Evolutionary conservation across 2,329 filamentous ascomycete species (phyloP).

Genomic region (Hortaea werneckii): DNA sequence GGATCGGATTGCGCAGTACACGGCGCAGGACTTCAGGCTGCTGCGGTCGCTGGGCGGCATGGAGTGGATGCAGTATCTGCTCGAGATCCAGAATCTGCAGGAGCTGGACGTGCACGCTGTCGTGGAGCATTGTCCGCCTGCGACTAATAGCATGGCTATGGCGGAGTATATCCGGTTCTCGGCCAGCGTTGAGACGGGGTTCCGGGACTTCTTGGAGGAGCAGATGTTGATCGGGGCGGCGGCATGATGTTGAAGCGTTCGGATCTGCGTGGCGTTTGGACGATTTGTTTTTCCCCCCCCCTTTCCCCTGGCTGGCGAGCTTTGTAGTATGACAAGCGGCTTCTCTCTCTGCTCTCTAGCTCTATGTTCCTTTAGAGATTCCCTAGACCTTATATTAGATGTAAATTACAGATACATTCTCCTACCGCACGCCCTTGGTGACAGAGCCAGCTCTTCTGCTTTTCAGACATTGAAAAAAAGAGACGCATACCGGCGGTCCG

Average conservation of each 20-base stretch:
- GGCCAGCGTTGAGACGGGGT: slow-evolving; percentile 46
- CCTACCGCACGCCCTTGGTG: too few species aligned
- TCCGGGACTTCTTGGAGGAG: slow-evolving; percentile 43
- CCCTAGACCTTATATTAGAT: too few species aligned
- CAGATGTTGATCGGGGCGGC: slow-evolving; percentile 6
- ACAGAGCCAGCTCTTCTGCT: too few species aligned
- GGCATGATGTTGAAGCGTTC: not conserved
- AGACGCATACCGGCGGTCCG: too few species aligned
- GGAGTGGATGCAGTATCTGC: slow-evolving; percentile 49
- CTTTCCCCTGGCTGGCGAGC: too few species aligned
- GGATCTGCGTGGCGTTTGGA: too few species aligned
- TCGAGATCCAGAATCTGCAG: slow-evolving; percentile 39
- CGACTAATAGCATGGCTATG: slow-evolving; percentile 43
- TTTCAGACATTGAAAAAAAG: not conserved
- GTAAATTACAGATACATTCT: too few species aligned
- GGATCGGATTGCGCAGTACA: slow-evolving; percentile 40
- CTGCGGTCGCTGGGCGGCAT: slow-evolving; percentile 38
- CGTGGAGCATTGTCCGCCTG: slow-evolving; percentile 44
- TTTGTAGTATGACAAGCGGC: too few species aligned
- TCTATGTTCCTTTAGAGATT: too few species aligned
- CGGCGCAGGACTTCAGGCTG: slow-evolving; percentile 38
- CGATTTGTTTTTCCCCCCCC: not conserved
- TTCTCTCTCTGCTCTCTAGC: too few species aligned
- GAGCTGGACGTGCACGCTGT: slow-evolving; percentile 44
- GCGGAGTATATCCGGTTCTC: slow-evolving; percentile 51